Percentiles rank a stretch among this genome's conserved stretches.
These are phyloP conservation scores for Craspedostauros australis DNA, from an alignment of 108 stramenopile species.

Conservation along the genomic window DNA sequence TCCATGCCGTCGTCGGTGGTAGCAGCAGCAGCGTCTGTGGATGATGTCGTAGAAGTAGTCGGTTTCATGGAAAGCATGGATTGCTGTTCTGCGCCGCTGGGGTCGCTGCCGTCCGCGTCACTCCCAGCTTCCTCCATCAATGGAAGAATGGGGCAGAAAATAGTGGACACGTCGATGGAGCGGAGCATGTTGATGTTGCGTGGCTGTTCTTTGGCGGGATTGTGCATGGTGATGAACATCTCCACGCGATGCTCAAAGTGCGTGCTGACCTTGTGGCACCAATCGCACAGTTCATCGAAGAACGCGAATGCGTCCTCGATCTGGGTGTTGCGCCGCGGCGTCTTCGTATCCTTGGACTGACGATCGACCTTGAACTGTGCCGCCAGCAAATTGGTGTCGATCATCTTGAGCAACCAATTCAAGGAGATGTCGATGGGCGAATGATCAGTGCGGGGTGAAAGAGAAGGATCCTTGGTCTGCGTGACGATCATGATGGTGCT, in stretches of 20 bases:
- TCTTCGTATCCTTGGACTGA: slow-evolving; percentile 23
- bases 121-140: slow-evolving; percentile 47
- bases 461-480: slow-evolving; percentile 19
- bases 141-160: slow-evolving; percentile 62
- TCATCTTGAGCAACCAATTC: slow-evolving; percentile 60
- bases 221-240: slow-evolving; percentile 8
- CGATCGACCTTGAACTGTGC: slow-evolving; percentile 46
- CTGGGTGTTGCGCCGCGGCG: slow-evolving; percentile 59
- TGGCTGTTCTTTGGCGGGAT: slow-evolving; percentile 14
- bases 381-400: slow-evolving; percentile 16
- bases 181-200: neutral
- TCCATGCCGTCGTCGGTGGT: no score
- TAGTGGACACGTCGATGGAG: no score
- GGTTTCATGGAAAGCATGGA: no score
- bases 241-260: slow-evolving; percentile 9
- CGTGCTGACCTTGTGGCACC: slow-evolving; percentile 15
- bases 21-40: no score
- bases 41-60: no score
- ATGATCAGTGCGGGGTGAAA: slow-evolving; percentile 5
- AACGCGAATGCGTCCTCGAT: slow-evolving; percentile 43
- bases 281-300: slow-evolving; percentile 12
- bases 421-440: slow-evolving; percentile 45
- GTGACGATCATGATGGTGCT: slow-evolving; percentile 36
- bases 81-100: no score
- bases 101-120: no score